These are phyloP conservation scores for Rachicladosporium sp. DNA, from an alignment of 2,329 filamentous ascomycete species.

Conservation along the genomic window DNA sequence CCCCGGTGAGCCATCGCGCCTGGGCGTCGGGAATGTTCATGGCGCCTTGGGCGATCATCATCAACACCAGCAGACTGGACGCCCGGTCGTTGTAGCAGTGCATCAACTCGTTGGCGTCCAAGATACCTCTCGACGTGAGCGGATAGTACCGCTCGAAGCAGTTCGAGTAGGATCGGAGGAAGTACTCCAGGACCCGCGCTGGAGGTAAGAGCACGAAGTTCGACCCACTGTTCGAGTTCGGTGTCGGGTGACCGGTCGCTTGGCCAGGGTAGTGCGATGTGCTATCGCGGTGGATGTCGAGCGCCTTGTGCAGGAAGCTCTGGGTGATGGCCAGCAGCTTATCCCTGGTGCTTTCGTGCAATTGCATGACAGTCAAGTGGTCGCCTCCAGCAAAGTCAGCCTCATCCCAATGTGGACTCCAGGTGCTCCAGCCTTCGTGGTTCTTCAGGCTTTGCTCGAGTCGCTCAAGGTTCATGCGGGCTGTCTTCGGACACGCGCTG, in stretches of 20 bases:
- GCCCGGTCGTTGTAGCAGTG: constrained; percentile 49
- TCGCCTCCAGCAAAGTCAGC: constrained; percentile 35
- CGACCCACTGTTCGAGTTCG: constrained; percentile 39
- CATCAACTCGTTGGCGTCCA: constrained; percentile 57
- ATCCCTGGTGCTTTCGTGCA: constrained; percentile 48
- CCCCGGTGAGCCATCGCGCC: constrained; percentile 52
- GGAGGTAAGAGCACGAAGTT: constrained; percentile 56
- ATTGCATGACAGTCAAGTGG: constrained; percentile 34
- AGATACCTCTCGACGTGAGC: constrained; percentile 44
- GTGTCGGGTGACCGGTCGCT: constrained; percentile 24
- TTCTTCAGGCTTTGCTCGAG: constrained; percentile 40
- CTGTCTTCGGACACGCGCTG: constrained; percentile 38
- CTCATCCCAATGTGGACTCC: constrained; percentile 39
- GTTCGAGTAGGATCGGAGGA: constrained; percentile 53
- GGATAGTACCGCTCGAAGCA: constrained; percentile 56
- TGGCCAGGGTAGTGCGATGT: constrained; percentile 7
- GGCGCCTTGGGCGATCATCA: constrained; percentile 63
- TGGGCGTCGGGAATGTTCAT: constrained; percentile 53
- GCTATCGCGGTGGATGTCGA: constrained; percentile 50
- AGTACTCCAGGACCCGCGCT: constrained; percentile 53
- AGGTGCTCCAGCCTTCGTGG: constrained; percentile 40
- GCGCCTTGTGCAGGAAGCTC: constrained; percentile 56
- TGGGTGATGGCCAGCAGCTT: constrained; percentile 61
- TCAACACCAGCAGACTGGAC: constrained; percentile 51
- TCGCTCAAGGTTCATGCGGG: constrained; percentile 38